phyloP scores from a whole-genome alignment of 2,329 filamentous ascomycete genomes.

The Phialophora verrucosa region DNA sequence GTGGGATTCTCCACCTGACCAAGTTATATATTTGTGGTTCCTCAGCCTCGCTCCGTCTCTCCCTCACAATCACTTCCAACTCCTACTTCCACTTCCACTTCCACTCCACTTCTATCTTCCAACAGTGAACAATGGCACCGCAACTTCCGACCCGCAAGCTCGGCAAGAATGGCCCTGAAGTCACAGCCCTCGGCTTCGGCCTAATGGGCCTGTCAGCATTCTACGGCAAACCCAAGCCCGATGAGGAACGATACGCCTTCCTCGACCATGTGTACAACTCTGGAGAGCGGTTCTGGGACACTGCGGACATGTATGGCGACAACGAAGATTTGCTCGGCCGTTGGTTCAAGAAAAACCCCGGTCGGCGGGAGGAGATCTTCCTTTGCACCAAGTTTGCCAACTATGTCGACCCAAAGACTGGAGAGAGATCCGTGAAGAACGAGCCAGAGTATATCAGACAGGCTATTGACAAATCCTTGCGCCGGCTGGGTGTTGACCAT shows the following conservation, averaged over 20 bases:
- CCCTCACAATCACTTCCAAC: neutral
- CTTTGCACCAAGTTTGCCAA: slow-evolving; percentile 40
- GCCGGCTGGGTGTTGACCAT: slow-evolving; percentile 42
- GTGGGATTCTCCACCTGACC: neutral
- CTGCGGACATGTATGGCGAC: slow-evolving; percentile 44
- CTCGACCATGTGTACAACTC: slow-evolving; percentile 44
- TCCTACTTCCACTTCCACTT: neutral
- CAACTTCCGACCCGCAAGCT: slow-evolving; percentile 40
- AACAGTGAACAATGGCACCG: slow-evolving; percentile 14
- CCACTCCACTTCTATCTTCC: neutral
- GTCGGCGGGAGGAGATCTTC: slow-evolving; percentile 39
- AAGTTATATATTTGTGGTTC: slow-evolving; percentile 2
- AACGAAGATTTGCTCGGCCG: slow-evolving; percentile 44
- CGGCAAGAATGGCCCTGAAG: slow-evolving; percentile 43
- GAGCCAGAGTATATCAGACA: slow-evolving; percentile 44
- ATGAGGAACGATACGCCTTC: slow-evolving; percentile 56
- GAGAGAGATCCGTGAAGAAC: slow-evolving; percentile 30
- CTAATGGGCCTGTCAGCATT: slow-evolving; percentile 45
- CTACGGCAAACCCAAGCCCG: slow-evolving; percentile 55
- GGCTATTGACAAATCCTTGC: slow-evolving; percentile 42
- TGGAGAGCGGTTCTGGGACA: slow-evolving; percentile 45
- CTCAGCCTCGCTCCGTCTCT: neutral
- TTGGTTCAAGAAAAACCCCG: slow-evolving; percentile 40
- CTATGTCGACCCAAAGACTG: slow-evolving; percentile 37
- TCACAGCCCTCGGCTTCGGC: slow-evolving; percentile 41